These are phyloP conservation scores for Colletotrichum sp. DNA, from an alignment of 2,329 filamentous ascomycete species.

Conservation along the genomic window DNA sequence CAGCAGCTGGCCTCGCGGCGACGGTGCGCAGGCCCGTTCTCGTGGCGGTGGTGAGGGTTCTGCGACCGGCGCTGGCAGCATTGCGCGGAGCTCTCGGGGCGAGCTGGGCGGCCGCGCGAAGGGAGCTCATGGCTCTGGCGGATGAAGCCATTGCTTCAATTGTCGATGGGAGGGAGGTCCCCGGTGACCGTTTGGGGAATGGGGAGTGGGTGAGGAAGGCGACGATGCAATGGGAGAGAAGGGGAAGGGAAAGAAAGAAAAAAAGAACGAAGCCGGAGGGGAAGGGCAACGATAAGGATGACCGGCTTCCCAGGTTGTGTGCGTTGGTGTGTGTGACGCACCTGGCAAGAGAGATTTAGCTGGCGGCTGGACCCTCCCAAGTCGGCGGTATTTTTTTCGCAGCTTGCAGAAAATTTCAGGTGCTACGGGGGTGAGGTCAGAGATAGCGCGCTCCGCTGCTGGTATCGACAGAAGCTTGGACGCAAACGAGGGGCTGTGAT, in stretches of 20 bases:
- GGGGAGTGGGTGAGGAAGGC: conserved; percentile 10
- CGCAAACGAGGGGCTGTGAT: neutral
- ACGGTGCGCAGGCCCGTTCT: conserved; percentile 17
- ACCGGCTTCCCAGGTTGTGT: neutral
- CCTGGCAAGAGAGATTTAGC: conserved; percentile 9
- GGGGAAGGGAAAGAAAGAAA: neutral
- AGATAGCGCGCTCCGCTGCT: conserved; percentile 16
- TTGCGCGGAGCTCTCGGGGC: conserved; percentile 26
- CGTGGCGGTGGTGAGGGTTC: conserved; percentile 38
- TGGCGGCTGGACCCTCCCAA: conserved; percentile 18
- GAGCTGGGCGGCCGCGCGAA: conserved; percentile 29
- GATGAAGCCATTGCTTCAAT: conserved; percentile 50
- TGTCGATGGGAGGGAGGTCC: conserved; percentile 21
- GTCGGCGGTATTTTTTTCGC: conserved; percentile 14
- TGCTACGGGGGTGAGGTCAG: conserved; percentile 21
- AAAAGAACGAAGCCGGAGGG: neutral
- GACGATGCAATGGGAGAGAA: conserved; percentile 1
- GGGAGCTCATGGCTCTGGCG: conserved; percentile 44
- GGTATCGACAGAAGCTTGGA: conserved; percentile 1
- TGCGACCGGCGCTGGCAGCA: conserved; percentile 31
- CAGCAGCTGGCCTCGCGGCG: conserved; percentile 13
- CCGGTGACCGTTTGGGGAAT: neutral
- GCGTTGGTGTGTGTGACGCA: conserved; percentile 15
- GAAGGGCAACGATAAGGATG: conserved; percentile 21
- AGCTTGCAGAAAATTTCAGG: conserved; percentile 21